These are phyloP conservation scores for Sporisorium reilianum DNA, from an alignment of 1,284 basidiomycete species.

Conservation along the genomic window DNA sequence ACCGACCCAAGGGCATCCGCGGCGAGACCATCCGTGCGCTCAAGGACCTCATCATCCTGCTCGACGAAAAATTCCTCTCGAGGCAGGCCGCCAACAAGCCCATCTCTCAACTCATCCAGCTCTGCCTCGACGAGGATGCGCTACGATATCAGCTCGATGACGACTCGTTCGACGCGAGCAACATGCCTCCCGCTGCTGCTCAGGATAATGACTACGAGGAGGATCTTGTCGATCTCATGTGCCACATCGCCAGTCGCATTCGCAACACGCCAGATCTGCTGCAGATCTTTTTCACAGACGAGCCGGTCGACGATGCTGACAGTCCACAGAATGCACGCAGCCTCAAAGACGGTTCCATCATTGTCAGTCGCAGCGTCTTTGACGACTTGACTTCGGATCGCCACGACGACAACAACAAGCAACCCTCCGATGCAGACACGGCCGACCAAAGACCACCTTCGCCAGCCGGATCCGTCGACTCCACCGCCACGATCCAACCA, in stretches of 20 bases:
- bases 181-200: constrained; percentile 1
- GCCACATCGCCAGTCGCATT: constrained; percentile 62
- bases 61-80: constrained; percentile 67
- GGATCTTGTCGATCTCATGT: constrained; percentile 64
- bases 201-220: constrained; percentile 36
- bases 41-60: constrained; percentile 63
- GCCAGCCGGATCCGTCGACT: constrained; percentile 43
- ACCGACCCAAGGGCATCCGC: constrained; percentile 63
- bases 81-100: constrained; percentile 77
- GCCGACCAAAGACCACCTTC: constrained; percentile 25
- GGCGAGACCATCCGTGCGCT: constrained; percentile 65
- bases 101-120: constrained; percentile 84
- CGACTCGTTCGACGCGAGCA: constrained; percentile 66
- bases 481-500: constrained; percentile 47
- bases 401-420: background rate
- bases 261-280: constrained; percentile 61
- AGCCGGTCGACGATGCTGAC: constrained; percentile 32
- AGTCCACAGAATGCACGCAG: constrained; percentile 11
- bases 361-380: constrained; percentile 30
- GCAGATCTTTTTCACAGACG: constrained; percentile 60
- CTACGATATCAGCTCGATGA: constrained; percentile 83
- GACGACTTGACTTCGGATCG: constrained; percentile 4
- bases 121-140: constrained; percentile 89
- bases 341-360: constrained; percentile 44
- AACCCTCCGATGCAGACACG: background rate